phyloP scores from a whole-genome alignment of 257 asterid genomes.

The Nicotiana attenuata region DNA sequence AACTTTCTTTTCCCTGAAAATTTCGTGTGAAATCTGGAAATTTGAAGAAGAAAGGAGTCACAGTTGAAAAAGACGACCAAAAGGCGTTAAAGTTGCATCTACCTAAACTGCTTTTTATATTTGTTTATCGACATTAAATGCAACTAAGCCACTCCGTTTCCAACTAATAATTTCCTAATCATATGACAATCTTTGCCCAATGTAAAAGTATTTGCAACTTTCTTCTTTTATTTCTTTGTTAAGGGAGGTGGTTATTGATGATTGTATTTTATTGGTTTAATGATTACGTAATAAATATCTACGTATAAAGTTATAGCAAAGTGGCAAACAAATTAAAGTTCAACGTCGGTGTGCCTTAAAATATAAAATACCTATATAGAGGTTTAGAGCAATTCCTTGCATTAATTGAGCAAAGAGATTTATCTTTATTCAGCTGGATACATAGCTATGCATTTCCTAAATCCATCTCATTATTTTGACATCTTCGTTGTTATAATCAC shows the following conservation, averaged over 20 bases:
- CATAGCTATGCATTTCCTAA: too few species aligned
- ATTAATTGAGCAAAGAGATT: too few species aligned
- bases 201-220: neutral
- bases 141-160: neutral
- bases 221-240: neutral
- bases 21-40: neutral
- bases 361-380: too few species aligned
- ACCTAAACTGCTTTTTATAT: neutral
- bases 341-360: too few species aligned
- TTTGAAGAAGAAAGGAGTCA: neutral
- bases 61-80: neutral
- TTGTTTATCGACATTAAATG: neutral
- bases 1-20: neutral
- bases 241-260: neutral
- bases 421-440: too few species aligned
- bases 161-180: constrained; percentile 1
- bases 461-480: too few species aligned
- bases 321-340: neutral
- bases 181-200: neutral
- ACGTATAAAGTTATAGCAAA: neutral
- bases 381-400: too few species aligned
- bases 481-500: too few species aligned
- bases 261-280: neutral
- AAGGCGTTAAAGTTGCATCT: neutral
- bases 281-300: neutral